Conservation (phyloP, 2,329 filamentous ascomycete species). For the Penicillium sp. region DNA sequence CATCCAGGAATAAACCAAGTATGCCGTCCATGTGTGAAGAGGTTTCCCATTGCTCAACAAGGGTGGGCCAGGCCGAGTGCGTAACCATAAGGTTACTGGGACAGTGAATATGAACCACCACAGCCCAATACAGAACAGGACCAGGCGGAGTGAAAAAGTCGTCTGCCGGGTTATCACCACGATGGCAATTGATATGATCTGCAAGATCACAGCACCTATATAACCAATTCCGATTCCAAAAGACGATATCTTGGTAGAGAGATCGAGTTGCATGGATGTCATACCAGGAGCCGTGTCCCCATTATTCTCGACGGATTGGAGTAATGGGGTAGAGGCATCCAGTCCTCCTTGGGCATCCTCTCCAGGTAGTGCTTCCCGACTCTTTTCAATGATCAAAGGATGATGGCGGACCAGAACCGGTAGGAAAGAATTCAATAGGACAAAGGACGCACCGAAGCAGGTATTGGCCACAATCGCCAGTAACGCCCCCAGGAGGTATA, state of each 20-base stretch:
- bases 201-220: constrained; percentile 78
- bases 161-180: constrained; percentile 72
- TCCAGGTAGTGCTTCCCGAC: not conserved
- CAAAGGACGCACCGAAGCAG: constrained; percentile 91
- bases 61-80: constrained; percentile 84
- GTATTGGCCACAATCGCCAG: constrained; percentile 90
- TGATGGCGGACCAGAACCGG: constrained; percentile 88
- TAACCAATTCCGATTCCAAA: constrained; percentile 95
- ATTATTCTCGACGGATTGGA: constrained; percentile 16
- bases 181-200: constrained; percentile 76
- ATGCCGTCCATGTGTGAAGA: constrained; percentile 62
- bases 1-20: constrained; percentile 81
- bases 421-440: constrained; percentile 91
- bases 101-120: constrained; percentile 96
- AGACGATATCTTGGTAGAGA: constrained; percentile 89
- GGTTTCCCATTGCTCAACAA: constrained; percentile 47
- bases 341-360: not conserved
- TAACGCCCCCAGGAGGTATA: constrained; percentile 78
- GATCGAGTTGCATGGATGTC: constrained; percentile 65
- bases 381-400: constrained; percentile 50
- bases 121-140: constrained; percentile 78
- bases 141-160: constrained; percentile 81
- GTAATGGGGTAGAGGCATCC: constrained; percentile 29
- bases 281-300: constrained; percentile 2
- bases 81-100: constrained; percentile 81